phyloP scores from a whole-genome alignment of 495 filamentous ascomycete species.

The Penicillium coffeae region DNA sequence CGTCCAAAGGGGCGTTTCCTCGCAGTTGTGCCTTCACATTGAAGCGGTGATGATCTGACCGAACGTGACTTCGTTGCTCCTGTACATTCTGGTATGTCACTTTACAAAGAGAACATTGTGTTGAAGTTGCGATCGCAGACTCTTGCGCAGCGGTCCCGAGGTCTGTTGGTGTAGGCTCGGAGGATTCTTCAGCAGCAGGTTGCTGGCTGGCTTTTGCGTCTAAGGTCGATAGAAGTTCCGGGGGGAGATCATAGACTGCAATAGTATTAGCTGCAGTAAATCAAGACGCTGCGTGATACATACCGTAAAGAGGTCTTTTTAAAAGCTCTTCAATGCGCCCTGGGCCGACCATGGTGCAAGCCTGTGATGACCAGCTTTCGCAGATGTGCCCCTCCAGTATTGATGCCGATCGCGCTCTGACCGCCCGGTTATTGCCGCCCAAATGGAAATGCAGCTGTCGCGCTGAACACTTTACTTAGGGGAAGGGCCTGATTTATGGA shows the following conservation, averaged over 20 bases:
- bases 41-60: constrained; percentile 91
- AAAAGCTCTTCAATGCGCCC: constrained; percentile 48
- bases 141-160: constrained; percentile 34
- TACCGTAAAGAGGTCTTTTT: constrained; percentile 61
- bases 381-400: constrained; percentile 18
- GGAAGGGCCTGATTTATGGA: constrained; percentile 1
- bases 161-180: constrained; percentile 15
- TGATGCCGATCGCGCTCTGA: constrained; percentile 16
- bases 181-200: constrained; percentile 21
- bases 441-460: not conserved
- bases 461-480: not conserved
- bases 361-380: constrained; percentile 1
- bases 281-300: not conserved
- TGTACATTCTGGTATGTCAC: constrained; percentile 64
- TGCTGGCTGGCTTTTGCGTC: constrained; percentile 48
- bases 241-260: constrained; percentile 81
- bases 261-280: constrained; percentile 17
- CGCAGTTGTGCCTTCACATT: constrained; percentile 87
- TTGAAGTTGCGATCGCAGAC: constrained; percentile 54
- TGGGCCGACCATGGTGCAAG: constrained; percentile 21
- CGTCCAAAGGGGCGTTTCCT: constrained; percentile 62
- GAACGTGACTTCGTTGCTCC: constrained; percentile 81
- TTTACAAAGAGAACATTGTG: constrained; percentile 77
- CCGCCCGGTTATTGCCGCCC: constrained; percentile 11
- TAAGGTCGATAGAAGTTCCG: constrained; percentile 69